A percentile compares a stretch with the other conserved stretches of the same genome.
Evolutionary conservation across 352 stramenopile genomes (phyloP).

Genomic region (Phytophthora sp.): DNA sequence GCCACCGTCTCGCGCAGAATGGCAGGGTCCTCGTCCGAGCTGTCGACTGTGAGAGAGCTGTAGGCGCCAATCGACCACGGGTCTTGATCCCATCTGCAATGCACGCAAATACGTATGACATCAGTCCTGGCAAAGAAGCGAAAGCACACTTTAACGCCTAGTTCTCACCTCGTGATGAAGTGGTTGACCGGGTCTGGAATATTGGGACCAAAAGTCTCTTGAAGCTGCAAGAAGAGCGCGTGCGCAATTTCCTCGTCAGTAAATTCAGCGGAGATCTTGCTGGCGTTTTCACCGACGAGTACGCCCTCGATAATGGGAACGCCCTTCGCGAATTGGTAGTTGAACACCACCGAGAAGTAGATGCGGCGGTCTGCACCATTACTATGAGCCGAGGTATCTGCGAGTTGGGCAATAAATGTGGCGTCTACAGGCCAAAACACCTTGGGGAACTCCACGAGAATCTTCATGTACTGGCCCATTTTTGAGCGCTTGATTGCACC

Average conservation of each 20-base stretch:
- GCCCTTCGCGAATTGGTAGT: slow-evolving; percentile 59
- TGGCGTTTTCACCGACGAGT: slow-evolving; percentile 49
- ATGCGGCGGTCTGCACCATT: slow-evolving; percentile 23
- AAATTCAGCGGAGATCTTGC: slow-evolving; percentile 43
- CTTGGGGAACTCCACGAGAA: slow-evolving; percentile 68
- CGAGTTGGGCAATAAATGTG: slow-evolving; percentile 52
- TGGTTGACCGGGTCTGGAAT: slow-evolving; percentile 46
- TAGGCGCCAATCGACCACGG: slow-evolving; percentile 62
- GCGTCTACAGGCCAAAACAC: slow-evolving; percentile 65
- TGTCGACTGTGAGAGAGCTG: slow-evolving; percentile 70
- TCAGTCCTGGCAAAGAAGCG: not conserved
- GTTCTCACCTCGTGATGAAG: slow-evolving; percentile 67
- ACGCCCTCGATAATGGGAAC: slow-evolving; percentile 64
- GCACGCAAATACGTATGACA: no score
- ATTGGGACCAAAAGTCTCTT: slow-evolving; percentile 45
- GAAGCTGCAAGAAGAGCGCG: slow-evolving; percentile 50
- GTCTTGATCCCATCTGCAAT: slow-evolving; percentile 64
- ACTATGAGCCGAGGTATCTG: not conserved
- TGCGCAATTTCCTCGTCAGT: slow-evolving; percentile 51
- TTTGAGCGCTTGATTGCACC: slow-evolving; percentile 51
- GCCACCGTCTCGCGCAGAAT: slow-evolving; percentile 44
- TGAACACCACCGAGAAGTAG: slow-evolving; percentile 67
- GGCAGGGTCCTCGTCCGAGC: slow-evolving; percentile 61
- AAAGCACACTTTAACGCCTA: not conserved
- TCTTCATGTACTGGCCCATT: slow-evolving; percentile 82